Evolutionary conservation across 495 filamentous ascomycete species (phyloP), one percentile per base, ranked within the genome.

Genomic region (Aspergillus steynii): DNA sequence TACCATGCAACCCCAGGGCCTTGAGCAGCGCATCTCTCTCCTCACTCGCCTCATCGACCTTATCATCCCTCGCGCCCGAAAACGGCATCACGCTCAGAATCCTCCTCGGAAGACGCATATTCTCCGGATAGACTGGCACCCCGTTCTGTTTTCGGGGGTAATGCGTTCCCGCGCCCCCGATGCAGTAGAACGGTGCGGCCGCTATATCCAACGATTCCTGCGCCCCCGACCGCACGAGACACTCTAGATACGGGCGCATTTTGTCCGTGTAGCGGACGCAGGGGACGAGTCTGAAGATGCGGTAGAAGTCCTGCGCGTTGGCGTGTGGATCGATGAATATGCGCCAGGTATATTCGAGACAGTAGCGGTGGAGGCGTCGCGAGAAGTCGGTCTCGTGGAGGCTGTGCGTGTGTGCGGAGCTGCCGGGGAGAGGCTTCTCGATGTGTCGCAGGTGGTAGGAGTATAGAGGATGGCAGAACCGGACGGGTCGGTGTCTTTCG

Each of bases 141-240:
- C 68, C 79, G 8, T 74, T 59, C 5, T 63, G 60, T 7, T 66
- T 71, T 0, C 67, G 71, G 1, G 79, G 73, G 60, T 86, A 87
- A 61, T 87, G 85, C 0, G 85, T 87, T 0, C 88, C 89, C 6
- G 88, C 83, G 7, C 87, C 87, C 15, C 88, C 88, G 53, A 90
- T 74, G 59, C 86, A 65, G 47, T 70, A 70, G 50, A 70, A 70
- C 4, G 68, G 68, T 1, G 65, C 31, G 0, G 53, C 34, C 1
- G 53, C 29, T 5, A 62, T 46, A 57, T 86, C 78, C 5, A 93
- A 76, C 6, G 46, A 7, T 3, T 61, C 55, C 0, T 34, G 42
- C 1, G 48, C 26, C 2, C 55, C 58, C 2, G 61, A 59, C 3
- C 50, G 54, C 3, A 63, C 61, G 1, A 82, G 65, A 3, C 67